phyloP scores from a whole-genome alignment of 208 protist species.

The Novymonas esmeraldas region DNA sequence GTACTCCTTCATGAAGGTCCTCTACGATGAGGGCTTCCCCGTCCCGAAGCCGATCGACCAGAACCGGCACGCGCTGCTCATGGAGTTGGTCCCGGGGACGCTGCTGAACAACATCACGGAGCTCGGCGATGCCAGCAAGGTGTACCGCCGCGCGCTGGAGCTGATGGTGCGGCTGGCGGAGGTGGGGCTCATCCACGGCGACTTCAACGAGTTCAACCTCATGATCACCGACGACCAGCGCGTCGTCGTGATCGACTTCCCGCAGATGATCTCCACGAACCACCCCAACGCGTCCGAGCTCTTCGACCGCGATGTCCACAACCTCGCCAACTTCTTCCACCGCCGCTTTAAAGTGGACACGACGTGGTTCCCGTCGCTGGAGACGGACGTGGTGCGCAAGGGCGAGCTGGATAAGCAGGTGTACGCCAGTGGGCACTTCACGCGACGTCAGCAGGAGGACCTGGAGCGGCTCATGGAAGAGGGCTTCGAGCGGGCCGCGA shows the following conservation, averaged over 20 bases:
- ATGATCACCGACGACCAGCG: constrained; percentile 94
- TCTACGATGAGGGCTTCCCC: constrained; percentile 97
- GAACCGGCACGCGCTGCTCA: constrained; percentile 98
- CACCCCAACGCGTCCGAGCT: constrained; percentile 95
- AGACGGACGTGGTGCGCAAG: constrained; percentile 80
- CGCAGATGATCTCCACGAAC: constrained; percentile 98
- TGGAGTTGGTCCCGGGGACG: constrained; percentile 95
- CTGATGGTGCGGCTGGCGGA: constrained; percentile 94
- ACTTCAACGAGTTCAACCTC: constrained; percentile 99
- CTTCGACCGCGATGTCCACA: constrained; percentile 98
- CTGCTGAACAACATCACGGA: constrained; percentile 93
- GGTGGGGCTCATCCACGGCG: constrained; percentile 98
- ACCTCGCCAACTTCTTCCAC: constrained; percentile 96
- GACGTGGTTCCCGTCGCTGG: constrained; percentile 68
- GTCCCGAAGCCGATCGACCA: constrained; percentile 97
- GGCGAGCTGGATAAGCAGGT: constrained; percentile 76
- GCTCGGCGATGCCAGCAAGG: constrained; percentile 83
- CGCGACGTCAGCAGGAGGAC: constrained; percentile 66
- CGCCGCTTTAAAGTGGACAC: constrained; percentile 88
- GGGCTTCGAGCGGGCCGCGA: constrained; percentile 23
- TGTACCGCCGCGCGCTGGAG: constrained; percentile 93
- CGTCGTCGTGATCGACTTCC: constrained; percentile 99
- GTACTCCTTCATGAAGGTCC: constrained; percentile 98
- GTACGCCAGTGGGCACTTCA: constrained; percentile 85
- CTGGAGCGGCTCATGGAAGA: constrained; percentile 74